Percentiles rank a stretch among this genome's conserved stretches.
Evolutionary conservation across 2,329 filamentous ascomycete species (phyloP).

Genomic region (Capronia americana): DNA sequence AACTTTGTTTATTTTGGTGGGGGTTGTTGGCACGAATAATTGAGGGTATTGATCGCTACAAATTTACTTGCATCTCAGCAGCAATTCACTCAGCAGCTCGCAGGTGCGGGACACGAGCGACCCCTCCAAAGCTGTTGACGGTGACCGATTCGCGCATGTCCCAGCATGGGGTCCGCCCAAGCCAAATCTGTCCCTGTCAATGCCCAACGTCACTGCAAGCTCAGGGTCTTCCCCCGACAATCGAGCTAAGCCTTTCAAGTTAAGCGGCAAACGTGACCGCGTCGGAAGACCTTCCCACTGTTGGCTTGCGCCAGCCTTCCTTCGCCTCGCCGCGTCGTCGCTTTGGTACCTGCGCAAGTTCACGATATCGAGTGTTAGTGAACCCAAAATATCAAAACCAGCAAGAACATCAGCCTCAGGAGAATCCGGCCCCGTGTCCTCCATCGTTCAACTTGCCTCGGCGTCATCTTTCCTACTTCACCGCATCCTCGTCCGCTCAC

Average conservation of each 20-base stretch:
- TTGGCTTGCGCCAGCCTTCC: slow-evolving; percentile 1
- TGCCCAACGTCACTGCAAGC: slow-evolving; percentile 11
- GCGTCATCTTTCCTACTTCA: neutral
- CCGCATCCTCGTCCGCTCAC: neutral
- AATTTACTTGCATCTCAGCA: slow-evolving; percentile 13
- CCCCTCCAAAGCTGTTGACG: slow-evolving; percentile 19
- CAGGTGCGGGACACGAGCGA: slow-evolving; percentile 19
- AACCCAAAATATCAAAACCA: slow-evolving; percentile 6
- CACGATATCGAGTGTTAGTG: slow-evolving; percentile 7
- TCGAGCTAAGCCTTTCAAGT: neutral
- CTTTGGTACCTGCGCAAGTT: slow-evolving; percentile 36
- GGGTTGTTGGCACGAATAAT: slow-evolving; percentile 25
- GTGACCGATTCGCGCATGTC: slow-evolving; percentile 10
- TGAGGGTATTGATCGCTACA: slow-evolving; percentile 29
- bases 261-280: slow-evolving; percentile 11
- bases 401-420: neutral
- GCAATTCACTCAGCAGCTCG: slow-evolving; percentile 23
- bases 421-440: neutral
- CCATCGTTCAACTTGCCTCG: neutral
- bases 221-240: neutral
- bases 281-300: slow-evolving; percentile 27
- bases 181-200: slow-evolving; percentile 2
- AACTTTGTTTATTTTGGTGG: slow-evolving; percentile 37
- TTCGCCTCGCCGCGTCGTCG: slow-evolving; percentile 29
- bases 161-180: slow-evolving; percentile 13